phyloP scores from a whole-genome alignment of 2,329 filamentous ascomycete species.

The Pyrenophora teres region DNA sequence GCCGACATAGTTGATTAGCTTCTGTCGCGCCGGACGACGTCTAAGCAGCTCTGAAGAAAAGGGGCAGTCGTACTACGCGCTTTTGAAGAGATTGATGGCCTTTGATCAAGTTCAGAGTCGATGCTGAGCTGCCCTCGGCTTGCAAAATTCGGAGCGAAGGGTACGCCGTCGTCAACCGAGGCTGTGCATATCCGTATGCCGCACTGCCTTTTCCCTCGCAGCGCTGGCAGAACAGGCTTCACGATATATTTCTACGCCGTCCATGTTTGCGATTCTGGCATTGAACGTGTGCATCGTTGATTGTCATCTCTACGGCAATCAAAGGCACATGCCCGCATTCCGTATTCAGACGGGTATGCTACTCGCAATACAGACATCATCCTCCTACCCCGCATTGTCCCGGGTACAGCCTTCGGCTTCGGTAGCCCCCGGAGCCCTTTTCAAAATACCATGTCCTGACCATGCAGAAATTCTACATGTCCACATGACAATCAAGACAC shows the following conservation, averaged over 20 bases:
- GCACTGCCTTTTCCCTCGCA: not conserved
- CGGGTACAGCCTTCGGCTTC: slow-evolving; percentile 11
- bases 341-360: no score
- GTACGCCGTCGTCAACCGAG: slow-evolving; percentile 42
- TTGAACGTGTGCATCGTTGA: not conserved
- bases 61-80: slow-evolving; percentile 43
- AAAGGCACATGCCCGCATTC: not conserved
- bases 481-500: not conserved
- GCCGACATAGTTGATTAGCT: slow-evolving; percentile 50
- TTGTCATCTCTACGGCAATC: not conserved
- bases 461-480: not conserved
- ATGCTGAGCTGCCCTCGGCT: slow-evolving; percentile 30
- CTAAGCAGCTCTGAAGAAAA: slow-evolving; percentile 38
- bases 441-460: not conserved
- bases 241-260: not conserved
- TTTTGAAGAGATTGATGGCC: slow-evolving; percentile 26
- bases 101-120: slow-evolving; percentile 28
- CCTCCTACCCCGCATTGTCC: slow-evolving; percentile 2
- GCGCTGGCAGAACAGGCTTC: not conserved
- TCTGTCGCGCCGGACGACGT: slow-evolving; percentile 38
- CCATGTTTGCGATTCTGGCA: not conserved
- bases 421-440: not conserved
- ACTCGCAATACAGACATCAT: not conserved
- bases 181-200: slow-evolving; percentile 16
- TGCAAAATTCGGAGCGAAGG: slow-evolving; percentile 29